Conservation (phyloP, 2,329 filamentous ascomycete genomes). For the Leptographium lundbergii region DNA sequence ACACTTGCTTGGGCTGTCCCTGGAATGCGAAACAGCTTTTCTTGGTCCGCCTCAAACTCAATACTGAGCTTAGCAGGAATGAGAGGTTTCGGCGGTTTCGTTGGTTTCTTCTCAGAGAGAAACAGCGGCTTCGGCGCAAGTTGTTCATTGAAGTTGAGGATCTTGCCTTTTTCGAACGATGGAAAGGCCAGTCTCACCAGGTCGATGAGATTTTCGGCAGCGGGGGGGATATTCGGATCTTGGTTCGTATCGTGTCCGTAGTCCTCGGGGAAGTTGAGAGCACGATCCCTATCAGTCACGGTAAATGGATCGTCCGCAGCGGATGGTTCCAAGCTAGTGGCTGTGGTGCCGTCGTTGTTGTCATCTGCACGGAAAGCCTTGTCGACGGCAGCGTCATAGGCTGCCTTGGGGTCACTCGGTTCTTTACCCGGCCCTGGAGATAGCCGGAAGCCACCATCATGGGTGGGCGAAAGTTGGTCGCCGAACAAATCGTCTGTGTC, state of each 20-base stretch:
- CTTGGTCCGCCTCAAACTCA: slow-evolving; percentile 75
- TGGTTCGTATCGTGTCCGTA: slow-evolving; percentile 38
- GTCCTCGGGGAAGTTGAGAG: slow-evolving; percentile 30
- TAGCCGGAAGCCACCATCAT: slow-evolving; percentile 21
- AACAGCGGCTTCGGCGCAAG: slow-evolving; percentile 69
- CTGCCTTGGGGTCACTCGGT: slow-evolving; percentile 19
- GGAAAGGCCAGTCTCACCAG: slow-evolving; percentile 72
- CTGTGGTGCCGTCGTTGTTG: slow-evolving; percentile 13
- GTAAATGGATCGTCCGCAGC: slow-evolving; percentile 15
- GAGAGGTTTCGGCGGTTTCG: slow-evolving; percentile 68
- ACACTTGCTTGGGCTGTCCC: slow-evolving; percentile 41
- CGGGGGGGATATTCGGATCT: slow-evolving; percentile 51
- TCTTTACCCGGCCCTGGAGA: slow-evolving; percentile 25
- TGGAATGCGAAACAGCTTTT: slow-evolving; percentile 70
- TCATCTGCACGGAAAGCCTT: background rate
- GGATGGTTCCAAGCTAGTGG: slow-evolving; percentile 19
- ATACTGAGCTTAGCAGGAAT: slow-evolving; percentile 79
- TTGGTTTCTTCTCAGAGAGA: slow-evolving; percentile 65
- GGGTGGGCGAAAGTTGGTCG: slow-evolving; percentile 35
- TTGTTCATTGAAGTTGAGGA: slow-evolving; percentile 69
- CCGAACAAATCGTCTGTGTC: slow-evolving; percentile 59
- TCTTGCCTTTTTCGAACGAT: slow-evolving; percentile 60
- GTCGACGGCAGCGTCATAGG: background rate
- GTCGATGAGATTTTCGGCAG: slow-evolving; percentile 61
- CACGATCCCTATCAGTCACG: slow-evolving; percentile 19